Evolutionary conservation across 164 flowering plant genomes (phyloP), one percentile per base, ranked within the genome.

Genomic region (Houttuynia cordata): DNA sequence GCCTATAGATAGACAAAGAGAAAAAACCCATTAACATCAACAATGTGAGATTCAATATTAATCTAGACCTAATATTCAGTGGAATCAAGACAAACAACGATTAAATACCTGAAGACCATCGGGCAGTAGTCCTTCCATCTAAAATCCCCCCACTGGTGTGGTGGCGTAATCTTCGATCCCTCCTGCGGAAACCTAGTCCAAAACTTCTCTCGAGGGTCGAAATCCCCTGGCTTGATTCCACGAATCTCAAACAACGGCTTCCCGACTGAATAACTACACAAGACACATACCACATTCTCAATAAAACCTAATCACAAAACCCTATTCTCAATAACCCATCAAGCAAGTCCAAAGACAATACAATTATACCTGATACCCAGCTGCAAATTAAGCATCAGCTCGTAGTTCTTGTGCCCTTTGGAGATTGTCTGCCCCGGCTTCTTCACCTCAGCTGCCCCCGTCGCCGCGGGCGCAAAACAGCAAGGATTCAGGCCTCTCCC

Each of bases 61-160:
- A 2, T 30, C 37, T 30, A 30, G 4, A 2, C 37, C 37, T 30
- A 30, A 30, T 6, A 30, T 30, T 30, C 37, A 30, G 6, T 2
- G 37, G 6, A 30, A 30, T 30, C 37, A 6, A 30, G 6, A 30
- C 37, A 30, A 30, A 30, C 37, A 30, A 30, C 6, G 2, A 30
- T 30, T 30, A 30, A 30, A 30, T 30, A 78, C 86, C 83, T 76
- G 65, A 82, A 82, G 30, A 82, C 83, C 73, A 78, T 70, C 14
- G 86, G 83, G 54, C 83, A 82, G 57, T 82, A 82, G 64, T 82
- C 86, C 67, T 80, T 82, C 86, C 86, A 80, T 49, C 71, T 68
- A 58, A 82, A 82, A 47, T 80, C 82, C 59, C 37, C 59, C 1
- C 79, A 76, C 24, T 70, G 79, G 59, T 80, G 83, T 3, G 86